Base-by-base conservation (phyloP, 176 grass and related monocot species). In the Cenchrus americanus region DNA sequence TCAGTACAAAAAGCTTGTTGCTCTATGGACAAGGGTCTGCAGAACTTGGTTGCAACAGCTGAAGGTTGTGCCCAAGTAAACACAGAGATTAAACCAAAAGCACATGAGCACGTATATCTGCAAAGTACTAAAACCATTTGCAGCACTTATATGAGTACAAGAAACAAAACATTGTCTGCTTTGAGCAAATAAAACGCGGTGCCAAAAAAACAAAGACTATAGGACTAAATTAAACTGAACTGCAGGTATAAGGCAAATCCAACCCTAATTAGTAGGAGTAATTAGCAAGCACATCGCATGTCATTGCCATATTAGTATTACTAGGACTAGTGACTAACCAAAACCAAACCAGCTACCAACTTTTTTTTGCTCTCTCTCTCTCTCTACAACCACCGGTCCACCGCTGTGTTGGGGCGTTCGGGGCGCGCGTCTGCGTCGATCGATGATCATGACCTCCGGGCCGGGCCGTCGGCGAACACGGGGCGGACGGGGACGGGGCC, bases 371-470 rank as follows among this genome's bases (percentile, higher is more conserved):
- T n/a, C n/a, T n/a, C n/a, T n/a, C n/a, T 60, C 23, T 61, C 27
- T 60, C 23, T 61, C n/a, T 61, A 61, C 58, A 61, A 24, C n/a
- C 58, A 24, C n/a, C 51, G 50, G 2, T 51, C 52, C 57, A 11
- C 57, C 57, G 55, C 8, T 22, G 27, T 30, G 27, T 30, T 30
- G 27, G 27, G 27, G 27, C 27, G 27, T 61, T 12, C 22, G n/a
- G n/a, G 58, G 58, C 19, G 55, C 55, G 55, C 55, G 21, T 10
- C 58, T 7, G 53, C 4, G 53, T 8, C 18, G 54, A 58, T 15
- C 18, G 21, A 11, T 8, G 46, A 10, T 87, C 82, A 89, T 2
- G 94, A 80, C 34, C 86, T 89, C 77, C 90, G 74, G 46, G 83
- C 76, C 60, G 86, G 44, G 22, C 85, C 73, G 66, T 89, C 85